phyloP scores from a whole-genome alignment of 1,284 basidiomycete genomes.

The Fomitopsis pinicola region DNA sequence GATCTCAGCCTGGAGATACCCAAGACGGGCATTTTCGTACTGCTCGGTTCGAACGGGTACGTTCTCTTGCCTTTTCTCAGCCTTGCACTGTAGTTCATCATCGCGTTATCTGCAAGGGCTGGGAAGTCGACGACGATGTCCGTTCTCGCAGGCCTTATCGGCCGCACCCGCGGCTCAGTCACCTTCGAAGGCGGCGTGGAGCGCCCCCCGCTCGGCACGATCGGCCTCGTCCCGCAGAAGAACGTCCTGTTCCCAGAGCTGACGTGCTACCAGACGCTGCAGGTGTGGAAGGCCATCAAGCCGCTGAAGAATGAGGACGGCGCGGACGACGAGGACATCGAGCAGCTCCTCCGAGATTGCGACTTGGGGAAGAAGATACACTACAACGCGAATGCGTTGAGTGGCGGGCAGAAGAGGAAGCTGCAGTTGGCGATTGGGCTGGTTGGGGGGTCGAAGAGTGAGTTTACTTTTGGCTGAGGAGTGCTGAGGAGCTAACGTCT shows the following conservation, averaged over 20 bases:
- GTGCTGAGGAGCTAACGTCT: background rate
- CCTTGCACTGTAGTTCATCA: background rate
- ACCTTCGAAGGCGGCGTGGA: slow-evolving; percentile 55
- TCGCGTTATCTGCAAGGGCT: slow-evolving; percentile 38
- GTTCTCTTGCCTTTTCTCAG: slow-evolving; percentile 15
- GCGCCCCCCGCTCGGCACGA: slow-evolving; percentile 51
- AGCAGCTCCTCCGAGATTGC: slow-evolving; percentile 63
- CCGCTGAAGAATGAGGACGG: slow-evolving; percentile 39
- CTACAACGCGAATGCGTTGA: slow-evolving; percentile 60
- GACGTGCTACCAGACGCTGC: slow-evolving; percentile 68
- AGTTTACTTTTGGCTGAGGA: slow-evolving; percentile 5
- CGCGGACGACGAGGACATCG: slow-evolving; percentile 46
- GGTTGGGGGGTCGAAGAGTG: slow-evolving; percentile 68
- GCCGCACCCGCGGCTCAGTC: slow-evolving; percentile 55
- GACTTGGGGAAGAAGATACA: slow-evolving; percentile 67
- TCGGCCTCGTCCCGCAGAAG: slow-evolving; percentile 81
- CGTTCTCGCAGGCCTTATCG: slow-evolving; percentile 60
- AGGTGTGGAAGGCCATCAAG: slow-evolving; percentile 73
- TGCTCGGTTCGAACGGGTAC: slow-evolving; percentile 71
- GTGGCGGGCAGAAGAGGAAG: slow-evolving; percentile 81
- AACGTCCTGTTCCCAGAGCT: slow-evolving; percentile 80
- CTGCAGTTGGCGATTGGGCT: slow-evolving; percentile 76
- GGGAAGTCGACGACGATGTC: slow-evolving; percentile 77
- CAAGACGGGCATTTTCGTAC: slow-evolving; percentile 67
- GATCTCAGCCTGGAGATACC: slow-evolving; percentile 66